Evolutionary conservation across 345 rosid species (phyloP), one percentile per base, ranked within the genome.

Genomic region (Punica granatum): DNA sequence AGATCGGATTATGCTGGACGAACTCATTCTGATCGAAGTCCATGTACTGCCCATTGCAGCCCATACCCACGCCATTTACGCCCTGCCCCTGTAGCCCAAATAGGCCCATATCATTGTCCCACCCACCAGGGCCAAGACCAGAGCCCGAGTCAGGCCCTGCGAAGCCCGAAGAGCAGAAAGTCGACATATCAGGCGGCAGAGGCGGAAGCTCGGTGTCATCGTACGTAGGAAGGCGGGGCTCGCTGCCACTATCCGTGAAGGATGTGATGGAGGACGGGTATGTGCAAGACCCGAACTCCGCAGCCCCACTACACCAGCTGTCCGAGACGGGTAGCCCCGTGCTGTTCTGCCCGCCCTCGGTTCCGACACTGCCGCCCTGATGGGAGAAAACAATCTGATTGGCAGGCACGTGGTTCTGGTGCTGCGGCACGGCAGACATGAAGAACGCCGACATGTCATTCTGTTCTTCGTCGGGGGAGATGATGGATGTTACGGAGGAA

Each of bases 391-490:
- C 7, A 3, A 63, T 35, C 42, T 63, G 44, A 21, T 34, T 21
- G 66, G 42, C 30, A 0, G 25, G 31, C 30, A 35, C 7, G 30
- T 33, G 46, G 13, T 34, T 34, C 46, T 63, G 66, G 3, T 34
- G 42, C 13, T 3, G 66, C 1, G 66, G 46, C 44, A 63, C 7
- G 36, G 78, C 26, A 33, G 78, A 66, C 30, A 78, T 58, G 48
- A 85, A 80, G 69, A 88, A 63, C 36, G 85, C 78, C 18, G 89
- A 67, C 34, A 86, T 68, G 75, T 81, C 70, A 31, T 71, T 84
- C 21, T 80, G 89, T 9, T 89, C 64, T 72, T 92, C 93, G 63
- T 92, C 98, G 0, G 98, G 97, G 41, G 97, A 90, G 71, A 92
- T 67, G 67, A 92, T 83, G 65, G 95, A 81, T 36, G 97, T 92